phyloP scores from a whole-genome alignment of 2,329 filamentous ascomycete genomes.

The Colletotrichum plurivorum region DNA sequence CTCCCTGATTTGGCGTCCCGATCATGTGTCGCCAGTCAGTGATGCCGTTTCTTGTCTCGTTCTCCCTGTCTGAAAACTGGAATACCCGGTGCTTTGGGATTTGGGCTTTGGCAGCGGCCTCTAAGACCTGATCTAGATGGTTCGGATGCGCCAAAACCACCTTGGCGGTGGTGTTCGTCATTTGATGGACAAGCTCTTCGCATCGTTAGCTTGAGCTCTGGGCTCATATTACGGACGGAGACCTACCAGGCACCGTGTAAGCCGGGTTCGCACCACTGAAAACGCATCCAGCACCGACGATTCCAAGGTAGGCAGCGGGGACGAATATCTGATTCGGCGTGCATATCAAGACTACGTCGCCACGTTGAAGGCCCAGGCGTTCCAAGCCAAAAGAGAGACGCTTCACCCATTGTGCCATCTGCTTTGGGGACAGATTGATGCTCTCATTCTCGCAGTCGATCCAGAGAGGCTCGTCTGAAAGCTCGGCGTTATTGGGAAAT shows the following conservation, averaged over 20 bases:
- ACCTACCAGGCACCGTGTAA: constrained; percentile 63
- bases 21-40: constrained; percentile 59
- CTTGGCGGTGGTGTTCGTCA: constrained; percentile 65
- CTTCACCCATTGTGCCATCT: constrained; percentile 65
- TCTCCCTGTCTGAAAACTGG: constrained; percentile 61
- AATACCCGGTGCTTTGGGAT: constrained; percentile 60
- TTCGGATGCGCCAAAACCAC: constrained; percentile 63
- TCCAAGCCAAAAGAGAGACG: constrained; percentile 65
- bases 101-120: constrained; percentile 56
- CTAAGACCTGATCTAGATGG: constrained; percentile 58
- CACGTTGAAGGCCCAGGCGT: constrained; percentile 58
- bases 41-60: constrained; percentile 49
- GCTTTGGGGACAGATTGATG: constrained; percentile 60
- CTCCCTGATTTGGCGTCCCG: constrained; percentile 48
- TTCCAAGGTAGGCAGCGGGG: constrained; percentile 67
- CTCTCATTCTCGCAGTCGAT: constrained; percentile 63
- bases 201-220: constrained; percentile 17
- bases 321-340: constrained; percentile 70
- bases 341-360: constrained; percentile 68
- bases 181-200: constrained; percentile 65
- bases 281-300: constrained; percentile 65
- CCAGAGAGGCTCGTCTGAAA: constrained; percentile 65
- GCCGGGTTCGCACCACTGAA: constrained; percentile 69
- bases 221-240: not conserved
- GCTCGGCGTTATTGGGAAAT: constrained; percentile 47